A percentile compares a stretch with the other conserved stretches of the same genome.
These are phyloP conservation scores for Solanum aculeatissimum DNA, from an alignment of 305 asterid genomes.

Conservation along the genomic window DNA sequence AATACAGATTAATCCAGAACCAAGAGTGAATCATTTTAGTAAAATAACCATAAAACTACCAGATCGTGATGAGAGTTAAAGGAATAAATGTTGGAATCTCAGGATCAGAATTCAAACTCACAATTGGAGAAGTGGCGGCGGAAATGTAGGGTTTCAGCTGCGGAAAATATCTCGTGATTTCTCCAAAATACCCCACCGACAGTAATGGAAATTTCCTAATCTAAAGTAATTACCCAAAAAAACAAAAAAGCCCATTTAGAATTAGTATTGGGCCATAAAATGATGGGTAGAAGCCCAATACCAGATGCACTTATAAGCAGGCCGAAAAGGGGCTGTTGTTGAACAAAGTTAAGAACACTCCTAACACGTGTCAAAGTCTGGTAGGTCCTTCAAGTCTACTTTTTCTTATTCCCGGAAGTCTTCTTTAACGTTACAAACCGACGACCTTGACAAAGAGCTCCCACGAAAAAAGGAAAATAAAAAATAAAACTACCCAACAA, in stretches of 20 bases:
- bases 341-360: neutral
- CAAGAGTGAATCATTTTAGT: neutral
- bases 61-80: neutral
- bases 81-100: neutral
- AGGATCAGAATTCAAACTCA: neutral
- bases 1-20: neutral
- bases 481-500: neutral
- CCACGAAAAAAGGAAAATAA: neutral
- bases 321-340: neutral
- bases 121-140: neutral
- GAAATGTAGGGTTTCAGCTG: neutral
- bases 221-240: neutral
- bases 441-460: neutral
- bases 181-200: neutral
- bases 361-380: neutral
- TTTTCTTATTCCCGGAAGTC: neutral
- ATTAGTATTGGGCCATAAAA: neutral
- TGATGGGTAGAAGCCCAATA: neutral
- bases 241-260: neutral
- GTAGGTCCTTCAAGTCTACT: neutral
- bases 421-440: neutral
- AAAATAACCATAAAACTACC: neutral
- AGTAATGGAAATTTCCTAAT: neutral
- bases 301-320: neutral
- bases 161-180: neutral